Percentiles rank a stretch among this genome's conserved stretches.
Conservation (phyloP, 208 protist genomes). For the Acanthamoeba triangularis region DNA sequence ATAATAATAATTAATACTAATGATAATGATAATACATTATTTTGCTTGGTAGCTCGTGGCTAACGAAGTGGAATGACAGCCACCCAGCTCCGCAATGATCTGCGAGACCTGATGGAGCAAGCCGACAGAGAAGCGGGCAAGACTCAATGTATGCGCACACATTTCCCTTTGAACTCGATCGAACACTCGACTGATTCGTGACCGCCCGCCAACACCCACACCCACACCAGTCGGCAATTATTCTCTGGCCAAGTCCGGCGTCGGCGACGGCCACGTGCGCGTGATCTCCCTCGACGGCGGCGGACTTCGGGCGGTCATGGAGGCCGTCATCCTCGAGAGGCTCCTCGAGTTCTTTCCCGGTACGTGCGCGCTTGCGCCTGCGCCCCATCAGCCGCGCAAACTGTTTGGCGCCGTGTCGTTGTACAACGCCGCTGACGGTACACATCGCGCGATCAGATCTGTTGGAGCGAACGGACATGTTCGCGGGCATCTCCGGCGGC, state of each 20-base stretch:
- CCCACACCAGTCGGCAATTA: slow-evolving; percentile 24
- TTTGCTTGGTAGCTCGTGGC: background rate
- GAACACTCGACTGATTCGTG: background rate
- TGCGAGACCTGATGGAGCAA: slow-evolving; percentile 49
- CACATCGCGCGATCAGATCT: background rate
- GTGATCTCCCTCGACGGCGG: slow-evolving; percentile 61
- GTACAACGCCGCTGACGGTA: background rate
- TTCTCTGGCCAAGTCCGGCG: slow-evolving; percentile 56
- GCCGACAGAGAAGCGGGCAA: slow-evolving; percentile 34
- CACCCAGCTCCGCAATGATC: slow-evolving; percentile 51
- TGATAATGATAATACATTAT: background rate
- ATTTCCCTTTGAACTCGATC: background rate
- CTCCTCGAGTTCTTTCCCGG: slow-evolving; percentile 42
- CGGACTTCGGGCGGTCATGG: slow-evolving; percentile 48
- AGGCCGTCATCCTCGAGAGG: slow-evolving; percentile 74
- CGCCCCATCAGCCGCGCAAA: background rate
- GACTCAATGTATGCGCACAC: background rate
- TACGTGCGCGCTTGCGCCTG: background rate
- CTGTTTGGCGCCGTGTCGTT: background rate
- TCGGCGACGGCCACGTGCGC: slow-evolving; percentile 59
- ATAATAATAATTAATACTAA: background rate
- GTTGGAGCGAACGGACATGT: slow-evolving; percentile 58
- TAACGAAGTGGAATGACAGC: background rate
- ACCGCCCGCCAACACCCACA: background rate
- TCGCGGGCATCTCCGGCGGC: slow-evolving; percentile 60